A percentile compares a stretch with the other conserved stretches of the same genome.
These are phyloP conservation scores for Plenodomus lindquistii DNA, from an alignment of 2,329 filamentous ascomycete genomes.

Conservation along the genomic window DNA sequence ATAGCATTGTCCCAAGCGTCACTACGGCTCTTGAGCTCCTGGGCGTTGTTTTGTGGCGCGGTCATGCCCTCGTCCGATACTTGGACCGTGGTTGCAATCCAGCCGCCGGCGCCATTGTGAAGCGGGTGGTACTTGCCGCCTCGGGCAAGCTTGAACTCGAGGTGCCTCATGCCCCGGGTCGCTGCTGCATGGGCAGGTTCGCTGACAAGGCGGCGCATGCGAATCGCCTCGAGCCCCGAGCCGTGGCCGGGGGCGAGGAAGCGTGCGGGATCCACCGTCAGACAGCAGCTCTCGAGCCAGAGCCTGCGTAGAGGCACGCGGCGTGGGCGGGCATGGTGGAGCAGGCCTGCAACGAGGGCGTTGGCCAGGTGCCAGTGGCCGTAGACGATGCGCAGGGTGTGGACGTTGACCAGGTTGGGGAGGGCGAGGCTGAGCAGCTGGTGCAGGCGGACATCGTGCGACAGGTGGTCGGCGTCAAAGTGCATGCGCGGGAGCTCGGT, in stretches of 20 bases:
- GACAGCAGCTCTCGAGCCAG: constrained; percentile 52
- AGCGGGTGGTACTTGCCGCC: constrained; percentile 31
- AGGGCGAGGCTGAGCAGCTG: constrained; percentile 45
- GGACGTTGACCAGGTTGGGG: constrained; percentile 48
- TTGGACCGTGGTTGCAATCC: constrained; percentile 33
- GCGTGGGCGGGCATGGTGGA: constrained; percentile 36
- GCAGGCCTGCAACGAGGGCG: constrained; percentile 46
- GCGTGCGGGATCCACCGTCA: constrained; percentile 23
- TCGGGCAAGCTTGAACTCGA: constrained; percentile 33
- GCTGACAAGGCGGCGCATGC: constrained; percentile 47
- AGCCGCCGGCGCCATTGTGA: constrained; percentile 40
- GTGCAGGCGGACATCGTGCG: constrained; percentile 46
- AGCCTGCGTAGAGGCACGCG: constrained; percentile 43
- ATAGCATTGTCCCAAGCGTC: constrained; percentile 29
- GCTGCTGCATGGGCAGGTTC: constrained; percentile 13
- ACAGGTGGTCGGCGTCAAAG: constrained; percentile 47
- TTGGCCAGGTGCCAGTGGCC: constrained; percentile 49
- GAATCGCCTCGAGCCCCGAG: constrained; percentile 46
- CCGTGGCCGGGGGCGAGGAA: constrained; percentile 26
- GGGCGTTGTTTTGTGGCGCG: constrained; percentile 1
- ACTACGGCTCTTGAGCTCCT: constrained; percentile 21
- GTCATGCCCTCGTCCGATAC: constrained; percentile 14
- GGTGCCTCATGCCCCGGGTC: constrained; percentile 20
- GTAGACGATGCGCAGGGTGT: constrained; percentile 50
- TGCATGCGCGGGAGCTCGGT: constrained; percentile 46